phyloP scores from a whole-genome alignment of 2,329 filamentous ascomycete genomes.

The Paecilomyces fulvus region DNA sequence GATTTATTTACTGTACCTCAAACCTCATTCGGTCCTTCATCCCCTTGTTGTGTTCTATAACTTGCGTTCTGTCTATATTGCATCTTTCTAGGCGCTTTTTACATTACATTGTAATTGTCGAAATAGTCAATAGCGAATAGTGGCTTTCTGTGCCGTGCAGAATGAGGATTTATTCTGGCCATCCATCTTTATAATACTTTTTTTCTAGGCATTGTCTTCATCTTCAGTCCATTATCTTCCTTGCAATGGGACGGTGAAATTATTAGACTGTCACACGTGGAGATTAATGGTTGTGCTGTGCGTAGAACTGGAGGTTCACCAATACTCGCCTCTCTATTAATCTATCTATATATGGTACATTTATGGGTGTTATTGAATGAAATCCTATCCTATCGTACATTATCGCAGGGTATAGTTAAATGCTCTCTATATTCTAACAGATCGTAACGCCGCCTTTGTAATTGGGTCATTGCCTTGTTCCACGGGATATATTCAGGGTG shows the following conservation, averaged over 20 bases:
- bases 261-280: not conserved
- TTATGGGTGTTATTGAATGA: not conserved
- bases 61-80: not conserved
- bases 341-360: not conserved
- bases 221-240: no score
- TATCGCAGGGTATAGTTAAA: not conserved
- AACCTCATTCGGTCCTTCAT: not conserved
- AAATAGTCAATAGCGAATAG: not conserved
- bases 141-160: not conserved
- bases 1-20: slow-evolving; percentile 1
- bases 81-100: not conserved
- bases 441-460: not conserved
- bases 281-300: not conserved
- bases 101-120: not conserved
- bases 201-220: not conserved
- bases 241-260: no score
- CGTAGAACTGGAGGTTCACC: not conserved
- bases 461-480: not conserved
- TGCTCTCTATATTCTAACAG: not conserved
- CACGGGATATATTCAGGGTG: not conserved
- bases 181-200: not conserved
- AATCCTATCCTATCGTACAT: not conserved
- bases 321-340: not conserved
- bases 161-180: not conserved
- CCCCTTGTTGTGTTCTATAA: slow-evolving; percentile 1